Evolutionary conservation across 2,329 filamentous ascomycete species (phyloP), one percentile per base, ranked within the genome.

Genomic region (Thielaviopsis populi): DNA sequence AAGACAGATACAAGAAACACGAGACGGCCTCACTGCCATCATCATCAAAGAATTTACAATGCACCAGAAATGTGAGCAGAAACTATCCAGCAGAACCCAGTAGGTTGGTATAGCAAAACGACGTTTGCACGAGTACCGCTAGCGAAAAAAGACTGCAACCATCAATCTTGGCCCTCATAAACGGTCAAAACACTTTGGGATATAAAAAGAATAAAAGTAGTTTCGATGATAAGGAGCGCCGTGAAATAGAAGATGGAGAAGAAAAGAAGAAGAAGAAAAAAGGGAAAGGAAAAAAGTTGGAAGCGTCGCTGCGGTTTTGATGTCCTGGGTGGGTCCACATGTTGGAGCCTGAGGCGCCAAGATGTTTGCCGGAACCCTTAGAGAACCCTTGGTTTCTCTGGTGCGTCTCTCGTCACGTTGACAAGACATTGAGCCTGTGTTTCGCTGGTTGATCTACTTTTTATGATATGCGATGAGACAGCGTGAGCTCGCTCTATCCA

Each of bases 41-140:
- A 10, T 46, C 8, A 56, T 33, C 2, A 56, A 19, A 27, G 7
- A 37, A 37, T 56, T 19, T 8, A 10, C 15, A 11, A 56, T 3
- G 53, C 30, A 56, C 53, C 42, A 65, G 62, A 68, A 72, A 81
- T 96, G 89, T 95, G 75, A 80, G 87, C 89, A 90, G 85, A 84
- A 83, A 83, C 91, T 95, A 96, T 96, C 91, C 95, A 96, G 92
- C 90, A 81, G 87, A 86, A 83, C 81, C 88, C 86, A 88, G 89
- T 83, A 74, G 76, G 72, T 74, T 72, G 74, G 63, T 69, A 69
- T 76, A 77, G 74, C 73, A 68, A 68, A 69, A 75, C 75, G 69
- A 60, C 33, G 54, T 72, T 69, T 59, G 59, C 69, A 83, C 88
- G 91, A 89, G 88, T 86, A 86, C 88, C 84, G 91, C 88, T 96